phyloP scores from a whole-genome alignment of 2,329 filamentous ascomycete species.

The Cladosporium phlei region DNA sequence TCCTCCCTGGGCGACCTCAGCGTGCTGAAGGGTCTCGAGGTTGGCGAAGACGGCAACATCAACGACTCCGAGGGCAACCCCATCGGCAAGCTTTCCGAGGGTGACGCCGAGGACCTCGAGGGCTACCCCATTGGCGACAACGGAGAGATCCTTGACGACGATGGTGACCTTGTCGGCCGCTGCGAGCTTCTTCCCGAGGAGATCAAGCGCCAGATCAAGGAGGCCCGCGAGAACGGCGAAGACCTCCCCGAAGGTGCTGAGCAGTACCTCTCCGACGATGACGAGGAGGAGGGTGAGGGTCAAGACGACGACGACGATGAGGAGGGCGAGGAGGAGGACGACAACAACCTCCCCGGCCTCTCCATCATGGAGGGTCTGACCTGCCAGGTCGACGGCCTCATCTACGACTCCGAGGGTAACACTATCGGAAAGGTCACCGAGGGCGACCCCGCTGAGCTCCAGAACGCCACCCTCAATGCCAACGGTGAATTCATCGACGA shows the following conservation, averaged over 20 bases:
- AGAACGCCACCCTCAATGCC: constrained; percentile 48
- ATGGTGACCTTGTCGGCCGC: constrained; percentile 52
- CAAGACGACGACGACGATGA: constrained; percentile 22
- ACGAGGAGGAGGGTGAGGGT: constrained; percentile 27
- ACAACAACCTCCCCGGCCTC: constrained; percentile 39
- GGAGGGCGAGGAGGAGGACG: constrained; percentile 25
- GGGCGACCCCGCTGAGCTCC: constrained; percentile 45
- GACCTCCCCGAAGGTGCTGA: constrained; percentile 34
- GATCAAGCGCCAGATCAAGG: constrained; percentile 38
- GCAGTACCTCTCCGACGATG: constrained; percentile 32
- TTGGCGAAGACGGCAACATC: constrained; percentile 52
- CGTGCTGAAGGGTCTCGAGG: constrained; percentile 47
- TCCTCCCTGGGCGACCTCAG: constrained; percentile 38
- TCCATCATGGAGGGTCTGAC: constrained; percentile 46
- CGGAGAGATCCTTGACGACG: constrained; percentile 53
- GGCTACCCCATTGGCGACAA: constrained; percentile 51
- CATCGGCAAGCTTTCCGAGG: constrained; percentile 47
- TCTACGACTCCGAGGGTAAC: constrained; percentile 49
- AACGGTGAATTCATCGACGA: constrained; percentile 53
- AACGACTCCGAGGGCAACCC: constrained; percentile 47
- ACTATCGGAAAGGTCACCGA: constrained; percentile 45
- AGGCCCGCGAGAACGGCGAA: constrained; percentile 34
- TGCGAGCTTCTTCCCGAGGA: constrained; percentile 46
- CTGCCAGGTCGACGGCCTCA: constrained; percentile 43
- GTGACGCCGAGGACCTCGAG: constrained; percentile 49